phyloP scores from a whole-genome alignment of 164 flowering plant species.

The Chloranthus sessilifolius region DNA sequence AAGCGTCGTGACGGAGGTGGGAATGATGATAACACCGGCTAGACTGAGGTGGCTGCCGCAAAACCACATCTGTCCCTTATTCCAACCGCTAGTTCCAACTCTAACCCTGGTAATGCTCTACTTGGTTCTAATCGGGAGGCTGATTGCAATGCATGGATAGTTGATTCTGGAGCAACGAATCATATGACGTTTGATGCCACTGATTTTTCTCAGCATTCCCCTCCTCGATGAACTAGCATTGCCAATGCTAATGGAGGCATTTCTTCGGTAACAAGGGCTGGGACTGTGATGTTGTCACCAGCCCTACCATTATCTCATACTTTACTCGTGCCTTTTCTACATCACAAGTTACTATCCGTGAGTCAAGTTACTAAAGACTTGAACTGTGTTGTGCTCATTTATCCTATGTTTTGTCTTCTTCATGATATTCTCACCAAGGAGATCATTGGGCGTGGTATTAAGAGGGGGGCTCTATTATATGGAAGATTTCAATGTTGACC shows the following conservation, averaged over 20 bases:
- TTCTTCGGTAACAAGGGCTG: slow-evolving; percentile 6
- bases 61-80: slow-evolving; percentile 2
- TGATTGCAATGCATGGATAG: too few species aligned
- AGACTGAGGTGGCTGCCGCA: background rate
- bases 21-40: background rate
- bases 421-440: too few species aligned
- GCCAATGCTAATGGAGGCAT: slow-evolving; percentile 11
- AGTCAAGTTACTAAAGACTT: slow-evolving; percentile 12
- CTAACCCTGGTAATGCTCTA: background rate
- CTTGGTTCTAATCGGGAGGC: slow-evolving; percentile 1
- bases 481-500: slow-evolving; percentile 2
- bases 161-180: background rate
- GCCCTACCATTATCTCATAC: slow-evolving; percentile 4
- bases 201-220: background rate
- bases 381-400: slow-evolving; percentile 13
- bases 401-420: too few species aligned
- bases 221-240: slow-evolving; percentile 2
- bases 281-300: slow-evolving; percentile 2
- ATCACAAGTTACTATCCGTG: slow-evolving; percentile 8
- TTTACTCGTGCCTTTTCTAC: slow-evolving; percentile 1
- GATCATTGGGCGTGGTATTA: too few species aligned
- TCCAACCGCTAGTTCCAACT: background rate
- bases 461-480: too few species aligned
- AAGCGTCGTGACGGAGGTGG: slow-evolving; percentile 3
- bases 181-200: background rate